These are phyloP conservation scores for Cystobasidiopsis lactophilus DNA, from an alignment of 768 basidiomycete genomes.

Conservation along the genomic window DNA sequence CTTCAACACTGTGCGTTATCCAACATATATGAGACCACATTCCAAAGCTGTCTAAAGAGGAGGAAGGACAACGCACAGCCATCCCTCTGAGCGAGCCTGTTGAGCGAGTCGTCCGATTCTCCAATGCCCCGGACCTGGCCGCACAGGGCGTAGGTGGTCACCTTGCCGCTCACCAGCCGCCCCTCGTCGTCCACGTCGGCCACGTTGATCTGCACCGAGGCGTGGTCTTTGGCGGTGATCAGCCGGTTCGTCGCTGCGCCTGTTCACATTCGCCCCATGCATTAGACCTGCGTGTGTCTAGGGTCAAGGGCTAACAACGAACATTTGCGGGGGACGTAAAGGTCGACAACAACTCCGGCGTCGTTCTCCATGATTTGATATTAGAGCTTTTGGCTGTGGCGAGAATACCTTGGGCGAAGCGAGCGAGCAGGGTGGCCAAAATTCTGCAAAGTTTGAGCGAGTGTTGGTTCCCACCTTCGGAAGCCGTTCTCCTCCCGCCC, in stretches of 20 bases:
- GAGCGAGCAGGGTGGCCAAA: neutral
- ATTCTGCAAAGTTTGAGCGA: no score
- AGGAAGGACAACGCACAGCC: constrained; percentile 73
- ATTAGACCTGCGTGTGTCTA: neutral
- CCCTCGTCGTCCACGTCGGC: constrained; percentile 81
- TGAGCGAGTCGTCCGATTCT: constrained; percentile 88
- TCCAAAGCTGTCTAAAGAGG: no score
- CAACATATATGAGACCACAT: no score
- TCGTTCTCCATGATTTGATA: constrained; percentile 26
- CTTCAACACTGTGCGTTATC: no score
- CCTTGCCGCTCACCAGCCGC: constrained; percentile 35
- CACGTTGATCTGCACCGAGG: constrained; percentile 88
- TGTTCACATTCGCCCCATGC: neutral
- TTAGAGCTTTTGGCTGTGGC: neutral
- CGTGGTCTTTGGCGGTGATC: constrained; percentile 97
- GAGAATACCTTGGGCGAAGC: no score
- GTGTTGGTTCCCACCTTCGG: no score
- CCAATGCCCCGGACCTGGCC: constrained; percentile 85
- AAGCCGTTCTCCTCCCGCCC: no score
- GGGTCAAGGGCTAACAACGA: neutral
- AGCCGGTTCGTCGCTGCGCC: constrained; percentile 41
- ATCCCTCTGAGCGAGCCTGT: constrained; percentile 82
- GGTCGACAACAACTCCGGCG: constrained; percentile 82
- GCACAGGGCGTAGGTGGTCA: constrained; percentile 77
- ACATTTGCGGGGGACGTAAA: constrained; percentile 99